phyloP scores from a whole-genome alignment of 176 grass and related monocot species.

The Olyra latifolia region DNA sequence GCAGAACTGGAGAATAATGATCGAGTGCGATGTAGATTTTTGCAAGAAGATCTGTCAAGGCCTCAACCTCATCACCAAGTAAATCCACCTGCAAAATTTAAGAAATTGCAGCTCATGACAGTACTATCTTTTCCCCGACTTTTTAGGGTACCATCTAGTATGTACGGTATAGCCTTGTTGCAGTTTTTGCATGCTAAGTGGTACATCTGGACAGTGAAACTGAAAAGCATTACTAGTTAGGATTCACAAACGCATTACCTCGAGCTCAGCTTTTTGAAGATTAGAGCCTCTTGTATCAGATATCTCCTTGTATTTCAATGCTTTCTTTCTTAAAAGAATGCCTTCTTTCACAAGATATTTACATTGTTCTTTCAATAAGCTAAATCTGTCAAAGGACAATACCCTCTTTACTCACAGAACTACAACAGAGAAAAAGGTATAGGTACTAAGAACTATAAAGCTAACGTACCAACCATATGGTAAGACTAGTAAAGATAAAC shows the following conservation, averaged over 20 bases:
- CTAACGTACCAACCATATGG: background rate
- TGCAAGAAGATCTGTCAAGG: constrained; percentile 62
- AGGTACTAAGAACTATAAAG: constrained; percentile 11
- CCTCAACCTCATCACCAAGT: constrained; percentile 75
- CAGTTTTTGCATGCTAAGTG: constrained; percentile 6
- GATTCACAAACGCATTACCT: constrained; percentile 43
- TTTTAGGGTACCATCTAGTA: background rate
- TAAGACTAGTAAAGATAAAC: background rate
- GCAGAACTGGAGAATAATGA: constrained; percentile 74
- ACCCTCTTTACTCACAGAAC: constrained; percentile 6
- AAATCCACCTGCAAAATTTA: constrained; percentile 61
- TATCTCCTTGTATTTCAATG: constrained; percentile 55
- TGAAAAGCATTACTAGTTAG: background rate
- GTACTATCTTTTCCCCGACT: background rate
- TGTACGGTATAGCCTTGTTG: background rate
- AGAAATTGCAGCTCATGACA: background rate
- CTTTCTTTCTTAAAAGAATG: constrained; percentile 48
- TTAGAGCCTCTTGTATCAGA: constrained; percentile 60
- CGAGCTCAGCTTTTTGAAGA: constrained; percentile 71
- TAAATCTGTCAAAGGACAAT: constrained; percentile 37
- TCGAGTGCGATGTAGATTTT: constrained; percentile 71
- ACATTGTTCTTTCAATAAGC: constrained; percentile 53
- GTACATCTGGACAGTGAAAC: constrained; percentile 11
- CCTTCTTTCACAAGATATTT: constrained; percentile 39
- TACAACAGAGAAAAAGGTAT: background rate